Evolutionary conservation across 805 yeast species (phyloP).

Genomic region (Candida morakotiae): DNA sequence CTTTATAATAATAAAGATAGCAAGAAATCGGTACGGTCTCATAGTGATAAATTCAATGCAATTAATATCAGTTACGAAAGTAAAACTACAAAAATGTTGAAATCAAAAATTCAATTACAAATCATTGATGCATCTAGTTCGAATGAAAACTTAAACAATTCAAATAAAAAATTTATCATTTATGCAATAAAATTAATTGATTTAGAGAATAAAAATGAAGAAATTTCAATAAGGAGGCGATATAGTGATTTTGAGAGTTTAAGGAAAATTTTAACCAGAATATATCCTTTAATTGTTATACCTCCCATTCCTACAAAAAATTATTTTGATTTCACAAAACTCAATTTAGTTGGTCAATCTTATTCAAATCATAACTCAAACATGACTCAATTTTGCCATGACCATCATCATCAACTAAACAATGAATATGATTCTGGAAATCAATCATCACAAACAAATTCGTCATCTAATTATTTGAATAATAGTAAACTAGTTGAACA

Average conservation of each 20-base stretch:
- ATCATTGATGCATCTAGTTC: constrained; percentile 85
- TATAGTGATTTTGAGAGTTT: constrained; percentile 91
- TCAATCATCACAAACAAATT: constrained; percentile 16
- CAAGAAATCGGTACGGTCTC: too few species aligned
- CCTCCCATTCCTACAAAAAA: constrained; percentile 84
- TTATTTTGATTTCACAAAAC: constrained; percentile 29
- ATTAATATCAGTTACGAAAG: constrained; percentile 28
- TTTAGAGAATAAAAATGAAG: constrained; percentile 28
- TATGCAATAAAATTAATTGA: constrained; percentile 72
- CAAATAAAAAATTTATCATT: constrained; percentile 62
- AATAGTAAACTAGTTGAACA: constrained; percentile 43
- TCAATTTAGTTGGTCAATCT: constrained; percentile 19
- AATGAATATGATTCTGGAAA: too few species aligned
- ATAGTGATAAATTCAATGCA: constrained; percentile 10
- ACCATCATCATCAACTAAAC: not conserved
- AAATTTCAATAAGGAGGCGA: constrained; percentile 66
- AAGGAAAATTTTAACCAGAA: constrained; percentile 61
- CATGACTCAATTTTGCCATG: too few species aligned
- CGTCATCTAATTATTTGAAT: too few species aligned
- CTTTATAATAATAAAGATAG: constrained; percentile 18
- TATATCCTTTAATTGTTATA: constrained; percentile 76
- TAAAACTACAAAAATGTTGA: constrained; percentile 32
- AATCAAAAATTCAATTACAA: constrained; percentile 25
- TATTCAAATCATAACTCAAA: constrained; percentile 3
- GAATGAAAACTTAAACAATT: constrained; percentile 67